These are phyloP conservation scores for Cercophora sp. DNA, from an alignment of 495 filamentous ascomycete genomes.

Conservation along the genomic window DNA sequence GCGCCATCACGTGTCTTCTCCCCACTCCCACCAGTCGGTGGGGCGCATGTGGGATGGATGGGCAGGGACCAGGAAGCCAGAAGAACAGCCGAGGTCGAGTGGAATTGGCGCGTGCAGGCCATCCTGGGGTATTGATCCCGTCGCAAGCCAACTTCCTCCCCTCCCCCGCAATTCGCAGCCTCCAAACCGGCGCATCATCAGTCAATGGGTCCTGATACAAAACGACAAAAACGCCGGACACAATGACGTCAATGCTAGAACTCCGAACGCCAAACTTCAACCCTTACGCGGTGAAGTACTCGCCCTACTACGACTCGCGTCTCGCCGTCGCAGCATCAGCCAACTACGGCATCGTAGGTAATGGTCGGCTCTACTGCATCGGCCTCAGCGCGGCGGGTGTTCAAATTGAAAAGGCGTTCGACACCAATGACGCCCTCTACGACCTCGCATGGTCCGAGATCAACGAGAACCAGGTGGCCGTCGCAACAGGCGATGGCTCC, in stretches of 20 bases:
- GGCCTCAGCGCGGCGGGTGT: slow-evolving; percentile 78
- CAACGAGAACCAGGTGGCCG: slow-evolving; percentile 88
- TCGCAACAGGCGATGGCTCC: slow-evolving; percentile 84
- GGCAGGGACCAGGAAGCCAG: too few species aligned
- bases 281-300: slow-evolving; percentile 94
- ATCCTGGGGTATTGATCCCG: too few species aligned
- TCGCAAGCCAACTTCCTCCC: too few species aligned
- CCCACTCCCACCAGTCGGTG: neutral
- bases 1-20: slow-evolving; percentile 7
- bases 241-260: slow-evolving; percentile 71
- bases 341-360: slow-evolving; percentile 96
- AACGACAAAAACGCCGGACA: too few species aligned
- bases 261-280: slow-evolving; percentile 91
- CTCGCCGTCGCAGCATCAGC: slow-evolving; percentile 81
- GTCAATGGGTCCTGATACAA: too few species aligned
- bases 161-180: too few species aligned
- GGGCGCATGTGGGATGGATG: neutral
- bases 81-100: slow-evolving; percentile 21
- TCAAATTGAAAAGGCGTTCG: slow-evolving; percentile 80
- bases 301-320: slow-evolving; percentile 92
- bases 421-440: slow-evolving; percentile 94
- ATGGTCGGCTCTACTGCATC: slow-evolving; percentile 81
- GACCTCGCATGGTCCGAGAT: slow-evolving; percentile 91
- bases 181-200: too few species aligned
- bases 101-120: too few species aligned